These are phyloP conservation scores for Clitopilus hobsonii DNA, from an alignment of 768 basidiomycete genomes.

Conservation along the genomic window DNA sequence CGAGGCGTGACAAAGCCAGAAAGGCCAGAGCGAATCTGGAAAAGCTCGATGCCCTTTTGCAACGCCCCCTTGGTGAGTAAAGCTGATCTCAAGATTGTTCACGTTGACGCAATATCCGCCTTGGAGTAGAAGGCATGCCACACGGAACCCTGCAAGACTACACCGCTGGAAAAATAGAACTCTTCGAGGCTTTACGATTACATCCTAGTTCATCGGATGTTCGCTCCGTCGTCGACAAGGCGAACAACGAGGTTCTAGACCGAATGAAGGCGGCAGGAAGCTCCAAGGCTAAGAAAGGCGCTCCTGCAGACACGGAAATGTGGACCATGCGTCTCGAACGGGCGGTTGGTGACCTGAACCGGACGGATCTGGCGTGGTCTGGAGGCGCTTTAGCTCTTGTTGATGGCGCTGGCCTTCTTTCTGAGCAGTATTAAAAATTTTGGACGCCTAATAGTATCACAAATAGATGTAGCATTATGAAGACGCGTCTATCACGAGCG, in stretches of 20 bases:
- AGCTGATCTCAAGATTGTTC: too few relatives aligned
- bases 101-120: not conserved
- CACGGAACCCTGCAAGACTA: not conserved
- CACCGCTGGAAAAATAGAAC: not conserved
- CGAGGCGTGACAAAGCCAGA: constrained; percentile 53
- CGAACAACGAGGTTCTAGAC: constrained; percentile 43
- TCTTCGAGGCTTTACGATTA: not conserved
- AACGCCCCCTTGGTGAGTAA: constrained; percentile 20
- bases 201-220: constrained; percentile 10
- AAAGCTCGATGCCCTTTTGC: constrained; percentile 46
- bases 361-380: constrained; percentile 19
- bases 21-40: constrained; percentile 47
- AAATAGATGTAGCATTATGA: too few relatives aligned
- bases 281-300: constrained; percentile 16
- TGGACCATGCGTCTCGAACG: constrained; percentile 42
- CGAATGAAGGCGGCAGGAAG: constrained; percentile 51
- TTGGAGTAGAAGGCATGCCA: not conserved
- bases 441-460: too few relatives aligned
- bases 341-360: constrained; percentile 28
- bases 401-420: constrained; percentile 34
- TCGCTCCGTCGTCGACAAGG: constrained; percentile 32
- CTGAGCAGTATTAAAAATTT: too few relatives aligned
- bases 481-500: too few relatives aligned
- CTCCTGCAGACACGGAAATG: too few relatives aligned
- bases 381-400: constrained; percentile 41